Base-by-base conservation (phyloP, 1,284 basidiomycete genomes). In the Ustilago hordei region DNA sequence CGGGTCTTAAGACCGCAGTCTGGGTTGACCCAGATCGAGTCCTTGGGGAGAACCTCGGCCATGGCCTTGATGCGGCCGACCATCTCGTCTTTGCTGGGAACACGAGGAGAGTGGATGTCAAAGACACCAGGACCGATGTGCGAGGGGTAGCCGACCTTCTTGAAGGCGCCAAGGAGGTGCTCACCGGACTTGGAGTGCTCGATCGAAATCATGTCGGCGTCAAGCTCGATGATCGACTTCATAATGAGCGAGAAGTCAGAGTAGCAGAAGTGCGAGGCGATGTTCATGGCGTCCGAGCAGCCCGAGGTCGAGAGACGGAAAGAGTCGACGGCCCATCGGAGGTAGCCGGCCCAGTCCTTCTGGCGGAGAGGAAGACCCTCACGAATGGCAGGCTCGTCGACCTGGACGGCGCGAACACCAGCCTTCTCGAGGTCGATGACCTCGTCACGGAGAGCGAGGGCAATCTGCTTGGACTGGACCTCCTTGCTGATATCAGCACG, bases 31-130 rank as follows among this genome's bases (percentile, higher is more conserved):
- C 95, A 93, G 87, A 81, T 71, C 63, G 79, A 80, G 75, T 84
- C 78, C 75, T 73, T 76, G 82, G 79, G 78, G 43, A 86, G 78
- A 60, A 80, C 78, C 74, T 81, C 70, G 61, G 73, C 77, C 90
- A 96, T 95, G 79, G 91, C 88, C 87, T 91, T 90, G 87, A 99
- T 90, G 85, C 95, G 93, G 84, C 96, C 92, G 89, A 92, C 92
- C 89, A 99, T 96, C 90, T 99, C 97, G 87, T 95, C 91, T 84
- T 71, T 79, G 58, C 64, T 69, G 52, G 97, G 97, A 76, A 99
- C 94, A 91, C 97, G 95, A 80, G 96, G 96, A 83, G 95, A 98
- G 91, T 98, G 97, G 88, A 99, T 98, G 89, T 99, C 96, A 87
- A 96, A 86, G 55, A 87, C 76, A 91, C 95, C 96, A 56, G 97